Evolutionary conservation across 164 flowering plant species (phyloP).

Genomic region (Vitis riparia): DNA sequence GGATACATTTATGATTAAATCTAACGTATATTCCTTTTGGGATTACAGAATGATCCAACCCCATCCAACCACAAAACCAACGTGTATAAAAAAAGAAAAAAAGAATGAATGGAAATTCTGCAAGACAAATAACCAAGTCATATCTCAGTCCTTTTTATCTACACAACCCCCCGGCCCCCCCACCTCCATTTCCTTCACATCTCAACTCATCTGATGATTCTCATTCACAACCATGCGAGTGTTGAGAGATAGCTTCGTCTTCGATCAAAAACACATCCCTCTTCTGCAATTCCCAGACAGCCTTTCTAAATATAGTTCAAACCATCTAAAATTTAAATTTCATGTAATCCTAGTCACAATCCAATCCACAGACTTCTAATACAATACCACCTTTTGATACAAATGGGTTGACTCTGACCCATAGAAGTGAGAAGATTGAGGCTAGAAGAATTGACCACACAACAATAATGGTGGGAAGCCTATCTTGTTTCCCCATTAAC

Average conservation of each 20-base stretch:
- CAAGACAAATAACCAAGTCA: constrained; percentile 17
- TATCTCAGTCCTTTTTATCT: constrained; percentile 19
- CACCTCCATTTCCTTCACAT: background rate
- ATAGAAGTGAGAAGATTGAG: constrained; percentile 65
- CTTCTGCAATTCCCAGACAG: constrained; percentile 11
- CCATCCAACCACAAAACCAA: constrained; percentile 23
- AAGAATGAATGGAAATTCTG: constrained; percentile 32
- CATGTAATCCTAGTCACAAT: constrained; percentile 45
- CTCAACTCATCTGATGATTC: background rate
- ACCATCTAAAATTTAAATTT: constrained; percentile 1
- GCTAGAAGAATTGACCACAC: constrained; percentile 79
- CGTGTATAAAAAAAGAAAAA: constrained; percentile 15
- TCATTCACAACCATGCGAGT: background rate
- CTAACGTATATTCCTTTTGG: constrained; percentile 16
- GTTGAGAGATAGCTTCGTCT: constrained; percentile 2
- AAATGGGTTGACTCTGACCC: constrained; percentile 77
- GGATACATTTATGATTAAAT: constrained; percentile 14
- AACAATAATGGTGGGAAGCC: constrained; percentile 62
- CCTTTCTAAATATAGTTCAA: constrained; percentile 7
- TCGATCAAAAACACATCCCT: constrained; percentile 6
- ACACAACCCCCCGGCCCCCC: constrained; percentile 15
- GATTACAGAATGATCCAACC: constrained; percentile 20
- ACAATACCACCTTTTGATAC: constrained; percentile 42
- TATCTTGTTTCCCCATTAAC: constrained; percentile 60
- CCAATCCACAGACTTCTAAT: constrained; percentile 65